A percentile compares a stretch with the other conserved stretches of the same genome.
Conservation (phyloP, 129 eudicot genomes). For the Rutidosis leptorrhynchoides region DNA sequence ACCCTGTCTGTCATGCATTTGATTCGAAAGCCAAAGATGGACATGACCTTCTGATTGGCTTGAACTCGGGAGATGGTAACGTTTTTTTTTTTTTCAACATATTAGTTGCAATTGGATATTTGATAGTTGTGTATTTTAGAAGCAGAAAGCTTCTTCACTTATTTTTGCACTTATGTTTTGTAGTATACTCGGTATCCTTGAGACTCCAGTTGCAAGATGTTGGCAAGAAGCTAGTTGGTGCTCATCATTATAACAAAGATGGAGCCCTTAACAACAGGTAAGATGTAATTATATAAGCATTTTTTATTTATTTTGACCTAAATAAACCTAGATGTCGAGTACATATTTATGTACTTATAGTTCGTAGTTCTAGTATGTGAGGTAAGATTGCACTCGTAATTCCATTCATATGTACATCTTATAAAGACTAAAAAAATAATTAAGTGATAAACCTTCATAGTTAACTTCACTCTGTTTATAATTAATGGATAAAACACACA, state of each 20-base stretch:
- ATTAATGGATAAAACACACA: neutral
- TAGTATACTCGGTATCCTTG: slow-evolving; percentile 73
- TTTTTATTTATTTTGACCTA: neutral
- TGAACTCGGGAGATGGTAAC: slow-evolving; percentile 79
- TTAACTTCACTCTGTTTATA: neutral
- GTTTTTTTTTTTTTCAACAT: neutral
- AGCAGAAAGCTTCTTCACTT: slow-evolving; percentile 21
- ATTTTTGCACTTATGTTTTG: slow-evolving; percentile 34
- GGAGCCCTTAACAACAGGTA: slow-evolving; percentile 75
- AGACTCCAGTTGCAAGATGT: slow-evolving; percentile 78
- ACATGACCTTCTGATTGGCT: slow-evolving; percentile 77
- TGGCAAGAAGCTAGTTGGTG: slow-evolving; percentile 85
- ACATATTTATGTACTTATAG: neutral
- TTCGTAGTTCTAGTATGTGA: neutral
- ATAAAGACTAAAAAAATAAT: neutral
- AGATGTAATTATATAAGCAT: slow-evolving; percentile 6
- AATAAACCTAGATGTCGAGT: slow-evolving; percentile 8
- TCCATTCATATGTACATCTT: neutral
- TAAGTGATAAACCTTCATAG: neutral
- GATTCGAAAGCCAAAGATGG: slow-evolving; percentile 81
- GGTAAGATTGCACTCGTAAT: neutral
- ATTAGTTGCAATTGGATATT: slow-evolving; percentile 2
- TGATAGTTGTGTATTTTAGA: slow-evolving; percentile 1
- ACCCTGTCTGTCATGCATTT: slow-evolving; percentile 80
- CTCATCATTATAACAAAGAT: slow-evolving; percentile 88